Conservation (phyloP, 441 rosid species). For the Aleurites moluccanus region DNA sequence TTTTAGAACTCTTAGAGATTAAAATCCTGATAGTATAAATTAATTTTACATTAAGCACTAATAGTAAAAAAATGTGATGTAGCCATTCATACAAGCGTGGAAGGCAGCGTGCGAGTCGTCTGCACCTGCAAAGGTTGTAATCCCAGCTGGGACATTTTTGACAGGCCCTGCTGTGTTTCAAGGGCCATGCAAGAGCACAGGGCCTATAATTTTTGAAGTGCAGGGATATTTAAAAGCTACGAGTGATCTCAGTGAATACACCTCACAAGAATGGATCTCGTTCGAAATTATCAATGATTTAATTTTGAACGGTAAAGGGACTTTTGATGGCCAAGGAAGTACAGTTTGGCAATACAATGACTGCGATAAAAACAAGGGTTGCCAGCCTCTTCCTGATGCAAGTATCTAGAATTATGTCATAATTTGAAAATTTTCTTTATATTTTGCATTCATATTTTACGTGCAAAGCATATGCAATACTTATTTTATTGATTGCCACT, state of each 20-base stretch:
- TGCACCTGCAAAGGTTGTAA: conserved; percentile 28
- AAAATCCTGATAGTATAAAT: too few relatives aligned
- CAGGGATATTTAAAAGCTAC: conserved; percentile 34
- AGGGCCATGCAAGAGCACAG: conserved; percentile 41
- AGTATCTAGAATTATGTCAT: conserved; percentile 4
- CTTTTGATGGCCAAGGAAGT: conserved; percentile 45
- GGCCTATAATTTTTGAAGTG: conserved; percentile 31
- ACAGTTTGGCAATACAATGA: conserved; percentile 35
- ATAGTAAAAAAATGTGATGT: conserved; percentile 5
- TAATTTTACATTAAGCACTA: too few relatives aligned
- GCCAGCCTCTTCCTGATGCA: conserved; percentile 39
- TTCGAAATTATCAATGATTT: conserved; percentile 35
- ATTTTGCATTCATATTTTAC: too few relatives aligned
- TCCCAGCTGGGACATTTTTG: conserved; percentile 38
- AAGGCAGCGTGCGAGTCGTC: conserved; percentile 33
- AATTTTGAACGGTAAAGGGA: conserved; percentile 38
- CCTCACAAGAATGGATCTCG: conserved; percentile 29
- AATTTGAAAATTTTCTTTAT: too few relatives aligned
- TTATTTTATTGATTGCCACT: too few relatives aligned
- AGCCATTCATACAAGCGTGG: conserved; percentile 44
- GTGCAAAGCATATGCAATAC: too few relatives aligned
- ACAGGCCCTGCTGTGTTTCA: conserved; percentile 28
- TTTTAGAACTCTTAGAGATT: too few relatives aligned
- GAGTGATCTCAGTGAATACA: conserved; percentile 25
- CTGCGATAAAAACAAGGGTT: conserved; percentile 18